Evolutionary conservation across 139 green algal species (phyloP), one percentile per base, ranked within the genome.

Genomic region (Trebouxia sp.): DNA sequence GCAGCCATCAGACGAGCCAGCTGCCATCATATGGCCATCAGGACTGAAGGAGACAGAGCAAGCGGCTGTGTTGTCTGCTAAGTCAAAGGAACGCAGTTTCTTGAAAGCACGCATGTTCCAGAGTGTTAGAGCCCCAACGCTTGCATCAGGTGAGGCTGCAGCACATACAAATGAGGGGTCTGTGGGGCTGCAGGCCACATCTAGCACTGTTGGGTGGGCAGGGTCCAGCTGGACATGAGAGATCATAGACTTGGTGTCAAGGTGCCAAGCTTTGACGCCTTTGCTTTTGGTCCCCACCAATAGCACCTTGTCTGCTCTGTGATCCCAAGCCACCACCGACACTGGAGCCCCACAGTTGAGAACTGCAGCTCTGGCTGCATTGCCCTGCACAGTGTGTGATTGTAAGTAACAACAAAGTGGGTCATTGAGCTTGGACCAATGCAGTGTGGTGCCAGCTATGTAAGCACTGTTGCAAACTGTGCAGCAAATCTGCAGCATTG

Each of bases 31-130:
- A 12, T 39, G 38, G 0, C 79, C 79, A 48, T 83, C 67, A 30
- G 37, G 67, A 43, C 48, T 62, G 17, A 79, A 83, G 5, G 35
- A 35, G 6, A 70, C 32, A 1, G 48, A 75, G 26, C 45, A 11
- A 43, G 62, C 11, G 5, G 39, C 47, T 14, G 50, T 15, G 22
- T 77, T 48, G 5, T 62, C 79, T 35, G 66, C n/a, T 35, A 70
- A 26, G 32, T 47, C 38, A 65, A 83, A 78, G n/a, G 35, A 81
- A 55, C 62, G 55, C 48, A 78, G 55, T 7, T 69, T 79, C 43
- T 86, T 88, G 66, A 85, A 88, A 24, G 85, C 51, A 14, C 85
- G 79, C 85, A 88, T 86, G 56, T 86, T 88, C 85, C 85, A 88
- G 9, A 86, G 32, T 11, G 55, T 37, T 22, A 79, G 62, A 45